phyloP scores from a whole-genome alignment of 768 basidiomycete species.

The Dioszegia crocea region DNA sequence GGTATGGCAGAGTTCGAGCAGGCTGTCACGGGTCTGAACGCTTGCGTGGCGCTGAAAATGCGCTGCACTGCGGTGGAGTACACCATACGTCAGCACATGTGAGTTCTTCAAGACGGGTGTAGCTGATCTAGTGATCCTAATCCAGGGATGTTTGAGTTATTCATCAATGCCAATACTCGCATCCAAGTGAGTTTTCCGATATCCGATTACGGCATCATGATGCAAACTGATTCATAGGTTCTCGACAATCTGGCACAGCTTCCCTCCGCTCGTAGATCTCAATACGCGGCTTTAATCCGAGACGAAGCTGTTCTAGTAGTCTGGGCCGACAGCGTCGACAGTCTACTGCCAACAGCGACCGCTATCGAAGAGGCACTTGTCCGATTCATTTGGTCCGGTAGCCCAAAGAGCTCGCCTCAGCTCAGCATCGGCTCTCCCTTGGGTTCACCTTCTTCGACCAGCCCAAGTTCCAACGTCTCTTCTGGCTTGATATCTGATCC shows the following conservation, averaged over 20 bases:
- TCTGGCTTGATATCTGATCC: no score
- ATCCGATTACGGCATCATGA: no score
- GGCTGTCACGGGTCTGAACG: conserved; percentile 60
- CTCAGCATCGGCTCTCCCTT: no score
- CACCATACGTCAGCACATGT: conserved; percentile 51
- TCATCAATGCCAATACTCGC: conserved; percentile 70
- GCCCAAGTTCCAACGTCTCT: no score
- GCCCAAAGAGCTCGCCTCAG: no score
- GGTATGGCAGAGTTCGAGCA: conserved; percentile 76
- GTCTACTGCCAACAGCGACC: conserved; percentile 61
- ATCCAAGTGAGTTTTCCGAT: conserved; percentile 65
- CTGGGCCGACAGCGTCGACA: conserved; percentile 75
- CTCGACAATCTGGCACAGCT: conserved; percentile 73
- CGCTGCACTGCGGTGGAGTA: conserved; percentile 55
- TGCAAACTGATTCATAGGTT: conserved; percentile 58
- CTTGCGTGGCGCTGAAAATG: conserved; percentile 58
- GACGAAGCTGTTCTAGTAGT: conserved; percentile 78
- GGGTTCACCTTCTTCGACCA: conserved; percentile 49
- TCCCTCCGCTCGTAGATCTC: conserved; percentile 76
- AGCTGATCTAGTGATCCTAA: conserved; percentile 18
- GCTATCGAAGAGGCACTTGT: conserved; percentile 64
- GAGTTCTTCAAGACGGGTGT: conserved; percentile 8
- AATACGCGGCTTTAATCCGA: conserved; percentile 81
- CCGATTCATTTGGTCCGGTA: conserved; percentile 67
- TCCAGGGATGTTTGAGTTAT: conserved; percentile 38